Evolutionary conservation across 2,329 filamentous ascomycete genomes (phyloP), one percentile per base, ranked within the genome.

Genomic region (Paecilomyces variotii): DNA sequence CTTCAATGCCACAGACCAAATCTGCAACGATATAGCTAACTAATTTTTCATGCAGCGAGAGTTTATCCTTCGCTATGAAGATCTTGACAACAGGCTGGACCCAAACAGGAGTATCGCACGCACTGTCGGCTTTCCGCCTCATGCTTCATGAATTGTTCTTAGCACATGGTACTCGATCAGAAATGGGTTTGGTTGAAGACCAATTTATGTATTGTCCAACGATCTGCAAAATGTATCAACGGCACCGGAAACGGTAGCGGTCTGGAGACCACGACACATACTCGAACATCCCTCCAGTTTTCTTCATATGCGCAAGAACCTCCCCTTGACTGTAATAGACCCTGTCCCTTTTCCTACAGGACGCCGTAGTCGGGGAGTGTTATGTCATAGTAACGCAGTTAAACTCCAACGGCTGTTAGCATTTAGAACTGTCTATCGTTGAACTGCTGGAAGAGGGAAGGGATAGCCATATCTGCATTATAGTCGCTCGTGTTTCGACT

Each of bases 21-120:
- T 35, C 10, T 53, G 12, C 10, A 4, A 26, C 7, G 9, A 56
- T 14, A 57, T 62, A 26, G 65, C 45, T 24, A 53, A 32, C 11
- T 24, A 24, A 9, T 55, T 34, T 19, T 11, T 12, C 26, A 32
- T 56, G 51, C 59, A 78, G 73, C 76, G 77, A 51, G 77, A 80
- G 61, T 80, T 79, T 56, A 75, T 79, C 35, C 71, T 80, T 57
- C 75, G 76, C 56, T 80, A 80, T 59, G 77, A 79, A 62, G 77
- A 79, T 64, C 65, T 80, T 63, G 78, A 80, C 61, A 79, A 79
- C 67, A 71, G 74, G 53, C 67, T 77, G 60, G 75, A 77, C 57
- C 71, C 73, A 32, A 72, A 70, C 56, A 67, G 75, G 28, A 67
- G 65, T 28, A 64, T 74, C 49, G 63, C 68, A 54, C 72, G 74